A percentile compares a stretch with the other conserved stretches of the same genome.
These are phyloP conservation scores for Claviceps arundinis DNA, from an alignment of 2,329 filamentous ascomycete species.

Conservation along the genomic window DNA sequence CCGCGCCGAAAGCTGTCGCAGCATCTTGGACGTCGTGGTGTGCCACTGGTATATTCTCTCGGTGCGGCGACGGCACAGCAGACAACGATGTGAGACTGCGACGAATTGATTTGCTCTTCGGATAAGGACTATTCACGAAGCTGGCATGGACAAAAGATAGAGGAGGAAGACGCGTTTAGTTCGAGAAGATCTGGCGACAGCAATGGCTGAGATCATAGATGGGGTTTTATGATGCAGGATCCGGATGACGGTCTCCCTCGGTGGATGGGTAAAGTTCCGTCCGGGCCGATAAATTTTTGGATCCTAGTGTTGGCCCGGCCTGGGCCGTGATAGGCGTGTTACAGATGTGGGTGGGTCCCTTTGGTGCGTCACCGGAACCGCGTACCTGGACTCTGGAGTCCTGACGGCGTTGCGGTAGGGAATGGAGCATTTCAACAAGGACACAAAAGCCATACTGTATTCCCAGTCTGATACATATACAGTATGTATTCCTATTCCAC, in stretches of 20 bases:
- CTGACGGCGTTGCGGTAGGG: no score
- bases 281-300: neutral
- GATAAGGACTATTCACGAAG: neutral
- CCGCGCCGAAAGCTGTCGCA: slow-evolving; percentile 22
- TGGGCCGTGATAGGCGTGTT: neutral
- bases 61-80: neutral
- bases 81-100: neutral
- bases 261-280: neutral
- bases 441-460: no score
- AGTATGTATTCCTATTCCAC: no score
- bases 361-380: neutral
- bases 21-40: slow-evolving; percentile 13
- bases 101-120: neutral
- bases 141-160: neutral
- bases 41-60: neutral
- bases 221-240: no score
- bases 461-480: no score
- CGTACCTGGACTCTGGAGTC: no score
- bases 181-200: no score
- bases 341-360: neutral
- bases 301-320: neutral
- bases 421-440: no score
- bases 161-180: neutral
- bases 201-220: no score
- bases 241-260: no score